phyloP scores from a whole-genome alignment of 768 basidiomycete genomes.

The Pleurotus platypus region DNA sequence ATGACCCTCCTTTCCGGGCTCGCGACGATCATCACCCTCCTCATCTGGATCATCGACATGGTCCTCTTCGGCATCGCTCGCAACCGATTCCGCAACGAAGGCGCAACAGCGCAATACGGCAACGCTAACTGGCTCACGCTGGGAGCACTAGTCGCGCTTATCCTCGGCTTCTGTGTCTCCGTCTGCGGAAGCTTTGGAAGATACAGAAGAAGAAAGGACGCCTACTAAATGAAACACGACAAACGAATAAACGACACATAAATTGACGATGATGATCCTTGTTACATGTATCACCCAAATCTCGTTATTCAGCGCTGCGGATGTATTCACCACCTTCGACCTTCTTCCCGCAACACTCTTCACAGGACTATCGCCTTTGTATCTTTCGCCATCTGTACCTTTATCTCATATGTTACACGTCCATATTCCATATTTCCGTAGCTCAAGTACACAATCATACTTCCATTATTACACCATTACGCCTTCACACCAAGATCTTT shows the following conservation, averaged over 20 bases:
- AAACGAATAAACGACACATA: neutral
- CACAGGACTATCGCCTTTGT: too few relatives aligned
- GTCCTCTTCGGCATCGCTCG: constrained; percentile 73
- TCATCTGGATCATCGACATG: constrained; percentile 78
- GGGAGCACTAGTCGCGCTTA: constrained; percentile 64
- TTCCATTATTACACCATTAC: too few relatives aligned
- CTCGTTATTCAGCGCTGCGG: too few relatives aligned
- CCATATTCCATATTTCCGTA: too few relatives aligned
- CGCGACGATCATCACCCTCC: constrained; percentile 61
- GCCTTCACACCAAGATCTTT: neutral
- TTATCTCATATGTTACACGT: too few relatives aligned
- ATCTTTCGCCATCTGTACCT: too few relatives aligned
- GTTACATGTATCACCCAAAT: neutral
- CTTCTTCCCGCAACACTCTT: too few relatives aligned
- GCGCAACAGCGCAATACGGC: constrained; percentile 54
- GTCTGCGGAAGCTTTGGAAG: constrained; percentile 65
- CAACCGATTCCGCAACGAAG: constrained; percentile 47
- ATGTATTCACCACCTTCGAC: too few relatives aligned
- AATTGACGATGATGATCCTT: neutral
- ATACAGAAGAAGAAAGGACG: constrained; percentile 43
- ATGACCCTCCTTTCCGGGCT: constrained; percentile 70
- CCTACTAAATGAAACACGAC: constrained; percentile 12
- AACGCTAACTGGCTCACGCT: constrained; percentile 84
- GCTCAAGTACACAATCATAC: too few relatives aligned
- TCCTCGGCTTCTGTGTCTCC: constrained; percentile 63